Base-by-base conservation (phyloP, 106 monocot species). In the Allium cepa region DNA sequence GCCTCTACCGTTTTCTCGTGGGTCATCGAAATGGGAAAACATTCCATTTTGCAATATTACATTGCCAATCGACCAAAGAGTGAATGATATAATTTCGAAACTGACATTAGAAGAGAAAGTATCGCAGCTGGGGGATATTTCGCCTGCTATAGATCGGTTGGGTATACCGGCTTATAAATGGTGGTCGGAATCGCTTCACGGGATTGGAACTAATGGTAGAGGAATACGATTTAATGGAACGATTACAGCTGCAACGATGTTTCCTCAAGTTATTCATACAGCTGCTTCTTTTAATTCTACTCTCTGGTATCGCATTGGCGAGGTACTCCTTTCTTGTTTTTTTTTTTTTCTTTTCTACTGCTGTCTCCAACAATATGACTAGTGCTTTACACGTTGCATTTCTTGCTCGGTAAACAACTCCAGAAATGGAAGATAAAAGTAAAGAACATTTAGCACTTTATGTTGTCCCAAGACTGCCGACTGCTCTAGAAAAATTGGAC, bases 181-280 rank as follows among this genome's bases (percentile, higher is more conserved):
- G 94, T 95, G 94, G 94, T 95, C 94, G n/a, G 94, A 95, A 81
- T 68, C 88, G 2, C 80, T 95, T 10, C 94, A 95, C 59, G 94
- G 94, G 4, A 83, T 95, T 3, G 80, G 88, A 7, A 63, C 71
- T 58, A 63, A 67, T 10, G 94, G 94, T 27, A 60, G 57, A 9
- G 95, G 95, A 4, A 85, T 91, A 16, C 75, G 71, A 47, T 92
- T 86, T 74, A 55, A 83, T 10, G 88, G 91, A 47, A 10, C 71
- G 13, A 73, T 96, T 45, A 14, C 26, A 27, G 60, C 78, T 5
- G 91, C 88, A n/a, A 92, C 95, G 7, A 91, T 81, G 69, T 96
- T 88, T 66, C 95, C 95, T 3, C 95, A 92, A 68, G 91, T 96
- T 68, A 86, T 96, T 22, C 91, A 91, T 72, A 80, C 95, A 48